phyloP scores from a whole-genome alignment of 495 filamentous ascomycete genomes.

The Bacidia gigantensis region DNA sequence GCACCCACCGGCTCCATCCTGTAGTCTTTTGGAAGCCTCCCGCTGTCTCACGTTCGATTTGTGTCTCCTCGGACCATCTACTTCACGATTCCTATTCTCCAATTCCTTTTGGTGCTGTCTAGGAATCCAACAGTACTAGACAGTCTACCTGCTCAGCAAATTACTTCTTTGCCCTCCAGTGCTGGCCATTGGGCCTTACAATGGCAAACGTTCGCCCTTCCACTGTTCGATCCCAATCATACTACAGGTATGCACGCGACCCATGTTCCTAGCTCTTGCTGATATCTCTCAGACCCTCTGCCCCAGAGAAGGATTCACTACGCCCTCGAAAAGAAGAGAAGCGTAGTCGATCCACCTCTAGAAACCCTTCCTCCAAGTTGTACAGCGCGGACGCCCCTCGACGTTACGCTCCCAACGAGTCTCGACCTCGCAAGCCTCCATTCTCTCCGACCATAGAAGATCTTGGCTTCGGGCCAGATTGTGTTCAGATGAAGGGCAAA shows the following conservation, averaged over 20 bases:
- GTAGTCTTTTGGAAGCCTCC: conserved; percentile 22
- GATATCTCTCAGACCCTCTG: not conserved
- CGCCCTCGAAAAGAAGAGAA: not conserved
- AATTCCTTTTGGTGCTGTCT: too few species aligned
- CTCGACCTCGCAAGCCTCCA: conserved; percentile 1
- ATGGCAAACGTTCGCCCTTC: not conserved
- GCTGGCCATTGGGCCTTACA: not conserved
- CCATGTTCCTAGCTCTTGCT: not conserved
- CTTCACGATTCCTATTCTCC: not conserved
- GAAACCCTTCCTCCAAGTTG: not conserved
- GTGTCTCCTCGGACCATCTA: not conserved
- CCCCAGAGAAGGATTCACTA: conserved; percentile 4
- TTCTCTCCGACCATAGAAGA: conserved; percentile 11
- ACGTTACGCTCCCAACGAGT: conserved; percentile 2
- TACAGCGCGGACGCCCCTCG: conserved; percentile 4
- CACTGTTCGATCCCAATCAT: not conserved
- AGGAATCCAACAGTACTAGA: not conserved
- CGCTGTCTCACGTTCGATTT: conserved; percentile 22
- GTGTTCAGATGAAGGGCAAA: conserved; percentile 25
- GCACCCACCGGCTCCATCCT: not conserved
- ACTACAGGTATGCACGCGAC: not conserved
- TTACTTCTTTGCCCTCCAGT: not conserved
- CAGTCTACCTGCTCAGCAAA: too few species aligned
- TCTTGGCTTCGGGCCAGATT: conserved; percentile 5
- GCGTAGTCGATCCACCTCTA: not conserved